Base-by-base conservation (phyloP, 2,329 filamentous ascomycete genomes). In the Trichoderma oligosporum region DNA sequence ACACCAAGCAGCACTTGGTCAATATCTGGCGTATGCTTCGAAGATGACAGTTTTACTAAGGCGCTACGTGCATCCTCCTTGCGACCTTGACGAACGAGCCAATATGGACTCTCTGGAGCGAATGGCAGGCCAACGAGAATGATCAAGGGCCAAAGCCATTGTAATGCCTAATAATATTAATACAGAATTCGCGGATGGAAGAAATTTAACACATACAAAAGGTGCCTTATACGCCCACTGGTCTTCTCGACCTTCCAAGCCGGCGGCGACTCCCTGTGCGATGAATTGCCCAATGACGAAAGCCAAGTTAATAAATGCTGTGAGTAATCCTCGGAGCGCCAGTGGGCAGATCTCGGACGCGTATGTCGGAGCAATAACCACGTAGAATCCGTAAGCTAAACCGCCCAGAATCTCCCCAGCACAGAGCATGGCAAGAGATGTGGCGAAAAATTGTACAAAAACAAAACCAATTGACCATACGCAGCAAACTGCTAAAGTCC, bases 381-480 rank as follows among this genome's bases (percentile, higher is more conserved):
- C 81, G 65, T 83, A 86, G 53, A 79, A 81, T 2, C 82, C 83
- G n/a, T 83, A 74, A 0, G 85, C 79, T 6, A 85, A 72, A 1
- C 84, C 84, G 22, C 80, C 79, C 0, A 87, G 73, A 2, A 87
- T 71, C 72, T 86, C 82, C 25, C 82, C 81, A 2, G 80, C 80
- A n/a, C 85, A 76, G 2, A 86, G 73, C 11, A 80, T 77, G 7
- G 75, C 64, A 11, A 84, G 73, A 1, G 78, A 80, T 2, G 78
- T 76, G 11, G 82, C 81, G 63, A 85, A 86, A 72, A 85, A 85
- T 61, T 85, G 82, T 56, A 85, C 78, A 66, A 85, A 85, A 57
- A 86, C 77, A 38, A 84, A 78, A 1, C 70, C 74, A 11, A 76
- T 75, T 2, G 79, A 81, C 59, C 78, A 65, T 8, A 68, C 56